phyloP scores from a whole-genome alignment of 495 filamentous ascomycete genomes.

The Elaphomyces granulatus region DNA sequence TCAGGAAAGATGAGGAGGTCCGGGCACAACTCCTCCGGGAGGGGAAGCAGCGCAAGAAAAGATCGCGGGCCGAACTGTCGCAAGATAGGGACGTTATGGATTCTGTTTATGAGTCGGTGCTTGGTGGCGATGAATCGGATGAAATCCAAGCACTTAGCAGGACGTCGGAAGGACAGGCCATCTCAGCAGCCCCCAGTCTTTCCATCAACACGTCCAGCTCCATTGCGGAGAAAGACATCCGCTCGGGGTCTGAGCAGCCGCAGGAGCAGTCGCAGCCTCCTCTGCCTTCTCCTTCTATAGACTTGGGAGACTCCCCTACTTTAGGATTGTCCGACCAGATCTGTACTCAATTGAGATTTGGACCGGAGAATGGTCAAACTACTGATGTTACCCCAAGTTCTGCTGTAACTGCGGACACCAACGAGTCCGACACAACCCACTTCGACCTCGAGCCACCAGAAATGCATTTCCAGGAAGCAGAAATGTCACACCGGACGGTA shows the following conservation, averaged over 20 bases:
- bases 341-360: slow-evolving; percentile 13
- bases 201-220: neutral
- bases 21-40: slow-evolving; percentile 10
- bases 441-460: slow-evolving; percentile 61
- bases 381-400: slow-evolving; percentile 33
- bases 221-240: neutral
- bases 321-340: slow-evolving; percentile 49
- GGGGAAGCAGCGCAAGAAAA: slow-evolving; percentile 18
- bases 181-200: neutral
- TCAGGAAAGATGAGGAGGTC: slow-evolving; percentile 26
- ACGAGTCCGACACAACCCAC: slow-evolving; percentile 45
- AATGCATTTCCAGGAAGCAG: slow-evolving; percentile 23
- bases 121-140: neutral
- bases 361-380: slow-evolving; percentile 23
- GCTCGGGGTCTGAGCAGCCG: too few species aligned
- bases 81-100: neutral
- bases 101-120: neutral
- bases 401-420: slow-evolving; percentile 29
- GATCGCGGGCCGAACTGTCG: slow-evolving; percentile 1
- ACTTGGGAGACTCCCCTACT: slow-evolving; percentile 47
- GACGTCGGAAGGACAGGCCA: neutral
- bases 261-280: neutral
- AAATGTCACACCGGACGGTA: slow-evolving; percentile 29
- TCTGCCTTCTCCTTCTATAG: too few species aligned
- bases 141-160: neutral